These are phyloP conservation scores for Emmonsiellopsis sp. DNA, from an alignment of 2,329 filamentous ascomycete genomes.

Conservation along the genomic window DNA sequence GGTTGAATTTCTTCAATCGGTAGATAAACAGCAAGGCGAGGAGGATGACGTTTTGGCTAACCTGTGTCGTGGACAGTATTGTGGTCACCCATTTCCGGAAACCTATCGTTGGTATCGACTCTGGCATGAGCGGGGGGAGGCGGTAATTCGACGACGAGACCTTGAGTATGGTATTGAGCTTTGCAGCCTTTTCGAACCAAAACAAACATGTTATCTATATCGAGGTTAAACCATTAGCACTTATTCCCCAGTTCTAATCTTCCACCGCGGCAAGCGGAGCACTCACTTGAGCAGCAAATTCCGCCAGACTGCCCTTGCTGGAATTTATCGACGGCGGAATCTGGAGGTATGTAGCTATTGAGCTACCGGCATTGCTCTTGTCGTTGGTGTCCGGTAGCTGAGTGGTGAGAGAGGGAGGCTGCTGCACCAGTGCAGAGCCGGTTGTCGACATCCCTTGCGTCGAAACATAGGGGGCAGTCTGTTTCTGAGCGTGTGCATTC, in stretches of 20 bases:
- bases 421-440: slow-evolving; percentile 9
- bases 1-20: slow-evolving; percentile 81
- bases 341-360: slow-evolving; percentile 48
- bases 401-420: slow-evolving; percentile 15
- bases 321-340: slow-evolving; percentile 68
- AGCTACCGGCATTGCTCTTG: slow-evolving; percentile 23
- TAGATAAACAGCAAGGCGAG: slow-evolving; percentile 89
- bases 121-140: slow-evolving; percentile 50
- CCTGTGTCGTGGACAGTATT: slow-evolving; percentile 86
- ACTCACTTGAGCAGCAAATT: slow-evolving; percentile 72
- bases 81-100: slow-evolving; percentile 92
- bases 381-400: slow-evolving; percentile 14
- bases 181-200: slow-evolving; percentile 89
- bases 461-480: neutral
- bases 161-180: slow-evolving; percentile 64
- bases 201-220: slow-evolving; percentile 84
- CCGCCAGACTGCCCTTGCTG: slow-evolving; percentile 64
- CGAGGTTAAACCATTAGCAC: neutral
- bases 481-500: slow-evolving; percentile 12
- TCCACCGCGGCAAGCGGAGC: no score
- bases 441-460: slow-evolving; percentile 4
- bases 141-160: slow-evolving; percentile 34
- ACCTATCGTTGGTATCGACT: slow-evolving; percentile 66
- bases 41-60: slow-evolving; percentile 89
- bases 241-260: neutral